These are phyloP conservation scores for Chrysoporthe puriensis DNA, from an alignment of 2,329 filamentous ascomycete species.

Conservation along the genomic window DNA sequence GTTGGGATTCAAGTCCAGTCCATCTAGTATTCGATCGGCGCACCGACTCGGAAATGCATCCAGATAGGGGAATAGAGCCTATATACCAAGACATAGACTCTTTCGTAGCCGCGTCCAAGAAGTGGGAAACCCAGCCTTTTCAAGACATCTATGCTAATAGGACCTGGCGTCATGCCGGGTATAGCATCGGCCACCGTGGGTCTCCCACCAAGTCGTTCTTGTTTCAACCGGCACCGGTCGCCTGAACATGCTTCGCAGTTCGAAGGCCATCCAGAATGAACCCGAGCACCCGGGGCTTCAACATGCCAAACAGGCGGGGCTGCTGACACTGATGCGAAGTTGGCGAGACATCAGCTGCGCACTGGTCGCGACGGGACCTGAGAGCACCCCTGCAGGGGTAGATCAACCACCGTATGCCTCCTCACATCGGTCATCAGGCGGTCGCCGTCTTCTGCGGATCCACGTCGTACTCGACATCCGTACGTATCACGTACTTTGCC, in stretches of 20 bases:
- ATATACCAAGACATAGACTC: neutral
- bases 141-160: neutral
- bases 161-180: neutral
- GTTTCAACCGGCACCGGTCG: neutral
- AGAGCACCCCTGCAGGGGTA: neutral
- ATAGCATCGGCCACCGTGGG: neutral
- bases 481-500: conserved; percentile 70
- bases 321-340: neutral
- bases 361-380: neutral
- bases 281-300: neutral
- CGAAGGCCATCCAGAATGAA: neutral
- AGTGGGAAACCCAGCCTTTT: neutral
- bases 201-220: no score
- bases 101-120: neutral
- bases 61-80: neutral
- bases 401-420: neutral
- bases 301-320: neutral
- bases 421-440: neutral
- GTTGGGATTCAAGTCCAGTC: neutral
- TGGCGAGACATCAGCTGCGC: neutral
- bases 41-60: neutral
- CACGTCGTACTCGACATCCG: conserved; percentile 73
- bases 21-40: neutral
- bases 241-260: neutral
- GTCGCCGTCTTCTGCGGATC: conserved; percentile 31